Evolutionary conservation across 1,284 basidiomycete genomes (phyloP).

Genomic region (Vanrija sp.): DNA sequence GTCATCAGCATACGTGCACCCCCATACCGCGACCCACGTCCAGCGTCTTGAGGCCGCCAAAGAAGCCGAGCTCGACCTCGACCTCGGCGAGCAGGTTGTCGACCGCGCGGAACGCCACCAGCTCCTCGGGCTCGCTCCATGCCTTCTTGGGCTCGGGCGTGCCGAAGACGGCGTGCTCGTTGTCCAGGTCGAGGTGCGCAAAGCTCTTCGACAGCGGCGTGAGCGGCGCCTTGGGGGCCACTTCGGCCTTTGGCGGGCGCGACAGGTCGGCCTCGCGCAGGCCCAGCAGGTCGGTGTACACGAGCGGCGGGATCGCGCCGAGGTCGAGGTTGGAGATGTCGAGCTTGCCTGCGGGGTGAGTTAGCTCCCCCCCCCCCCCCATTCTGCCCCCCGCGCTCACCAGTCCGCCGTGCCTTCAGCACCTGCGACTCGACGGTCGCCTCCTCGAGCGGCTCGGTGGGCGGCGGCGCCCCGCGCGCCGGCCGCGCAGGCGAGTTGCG

Average conservation of each 20-base stretch:
- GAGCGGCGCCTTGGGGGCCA: background rate
- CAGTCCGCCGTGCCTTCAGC: conserved; percentile 30
- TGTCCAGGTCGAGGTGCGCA: conserved; percentile 10
- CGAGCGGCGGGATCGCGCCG: conserved; percentile 30
- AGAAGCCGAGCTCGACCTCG: conserved; percentile 44
- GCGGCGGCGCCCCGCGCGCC: background rate
- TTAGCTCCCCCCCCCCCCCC: too few relatives aligned
- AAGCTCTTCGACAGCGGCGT: background rate
- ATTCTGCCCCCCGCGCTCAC: conserved; percentile 21
- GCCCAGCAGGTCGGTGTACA: conserved; percentile 42
- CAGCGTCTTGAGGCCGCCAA: conserved; percentile 42
- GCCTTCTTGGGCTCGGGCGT: conserved; percentile 16
- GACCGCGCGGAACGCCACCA: conserved; percentile 32
- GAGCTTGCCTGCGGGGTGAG: conserved; percentile 35
- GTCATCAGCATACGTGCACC: background rate
- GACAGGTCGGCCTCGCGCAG: conserved; percentile 32
- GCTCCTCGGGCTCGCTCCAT: conserved; percentile 44
- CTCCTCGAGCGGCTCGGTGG: conserved; percentile 28
- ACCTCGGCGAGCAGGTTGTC: conserved; percentile 33
- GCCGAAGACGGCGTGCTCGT: conserved; percentile 20
- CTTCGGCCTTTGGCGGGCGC: conserved; percentile 8
- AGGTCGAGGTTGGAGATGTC: conserved; percentile 38
- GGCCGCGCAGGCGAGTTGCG: conserved; percentile 17
- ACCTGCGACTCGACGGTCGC: conserved; percentile 31
- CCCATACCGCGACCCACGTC: conserved; percentile 33